phyloP scores from a whole-genome alignment of 2,329 filamentous ascomycete species.

The Botrytis fabae region DNA sequence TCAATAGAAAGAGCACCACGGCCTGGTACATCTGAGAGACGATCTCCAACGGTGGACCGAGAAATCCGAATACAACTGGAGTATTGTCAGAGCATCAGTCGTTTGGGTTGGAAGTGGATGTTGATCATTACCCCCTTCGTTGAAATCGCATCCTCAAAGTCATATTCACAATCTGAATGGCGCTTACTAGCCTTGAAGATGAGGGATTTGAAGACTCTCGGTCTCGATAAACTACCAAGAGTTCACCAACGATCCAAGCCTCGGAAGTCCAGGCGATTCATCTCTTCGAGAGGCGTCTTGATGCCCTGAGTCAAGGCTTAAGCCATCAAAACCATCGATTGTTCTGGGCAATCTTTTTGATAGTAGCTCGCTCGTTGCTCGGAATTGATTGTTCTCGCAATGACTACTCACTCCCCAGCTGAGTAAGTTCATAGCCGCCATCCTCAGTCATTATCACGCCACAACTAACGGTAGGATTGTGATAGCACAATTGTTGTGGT shows the following conservation, averaged over 20 bases:
- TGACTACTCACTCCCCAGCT: not conserved
- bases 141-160: not conserved
- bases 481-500: not conserved
- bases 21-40: not conserved
- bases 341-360: not conserved
- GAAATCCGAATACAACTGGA: not conserved
- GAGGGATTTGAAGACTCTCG: not conserved
- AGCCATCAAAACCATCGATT: not conserved
- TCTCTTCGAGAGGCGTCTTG: not conserved
- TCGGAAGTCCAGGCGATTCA: not conserved
- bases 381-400: not conserved
- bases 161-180: not conserved
- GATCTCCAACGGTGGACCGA: not conserved
- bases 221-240: not conserved
- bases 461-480: not conserved
- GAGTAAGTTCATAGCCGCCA: not conserved
- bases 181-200: not conserved
- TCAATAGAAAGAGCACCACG: not conserved
- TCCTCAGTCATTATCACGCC: not conserved
- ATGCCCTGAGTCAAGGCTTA: not conserved
- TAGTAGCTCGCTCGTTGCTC: not conserved
- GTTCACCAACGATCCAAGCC: not conserved
- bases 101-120: not conserved
- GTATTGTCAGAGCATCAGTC: not conserved
- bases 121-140: not conserved